These are phyloP conservation scores for Mantamonas sphyraenae DNA, from an alignment of 78 protist genomes.

Conservation along the genomic window DNA sequence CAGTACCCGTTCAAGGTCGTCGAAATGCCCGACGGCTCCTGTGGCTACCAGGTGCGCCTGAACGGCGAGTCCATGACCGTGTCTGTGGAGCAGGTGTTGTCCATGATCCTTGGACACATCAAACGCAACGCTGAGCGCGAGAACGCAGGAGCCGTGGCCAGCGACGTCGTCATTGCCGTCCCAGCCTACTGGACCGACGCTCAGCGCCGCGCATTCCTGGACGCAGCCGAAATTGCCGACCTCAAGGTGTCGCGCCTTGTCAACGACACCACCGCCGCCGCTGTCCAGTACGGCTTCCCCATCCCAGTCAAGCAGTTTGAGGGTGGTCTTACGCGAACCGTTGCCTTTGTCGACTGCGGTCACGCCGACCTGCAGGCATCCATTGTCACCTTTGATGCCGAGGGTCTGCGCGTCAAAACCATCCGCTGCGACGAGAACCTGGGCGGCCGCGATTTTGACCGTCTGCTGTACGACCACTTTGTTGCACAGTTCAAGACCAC, in stretches of 20 bases:
- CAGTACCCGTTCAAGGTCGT: constrained; percentile 2
- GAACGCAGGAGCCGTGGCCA: constrained; percentile 23
- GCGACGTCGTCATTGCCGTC: constrained; percentile 68
- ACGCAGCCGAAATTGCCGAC: constrained; percentile 85
- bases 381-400: not conserved
- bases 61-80: constrained; percentile 48
- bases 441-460: constrained; percentile 76
- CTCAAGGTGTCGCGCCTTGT: constrained; percentile 70
- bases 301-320: too few relatives aligned
- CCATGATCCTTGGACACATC: constrained; percentile 72
- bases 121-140: constrained; percentile 48
- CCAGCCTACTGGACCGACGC: constrained; percentile 79
- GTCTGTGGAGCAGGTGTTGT: constrained; percentile 52
- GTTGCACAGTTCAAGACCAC: constrained; percentile 51
- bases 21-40: constrained; percentile 10
- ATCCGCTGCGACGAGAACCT: constrained; percentile 45
- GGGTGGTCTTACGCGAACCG: too few relatives aligned
- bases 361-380: not conserved
- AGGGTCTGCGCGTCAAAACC: not conserved
- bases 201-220: constrained; percentile 74
- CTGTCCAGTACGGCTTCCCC: too few relatives aligned
- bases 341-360: not conserved
- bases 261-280: constrained; percentile 82
- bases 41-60: constrained; percentile 5
- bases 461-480: constrained; percentile 38